Base-by-base conservation (phyloP, 306 rosid genomes). In the Quercus parvula region DNA sequence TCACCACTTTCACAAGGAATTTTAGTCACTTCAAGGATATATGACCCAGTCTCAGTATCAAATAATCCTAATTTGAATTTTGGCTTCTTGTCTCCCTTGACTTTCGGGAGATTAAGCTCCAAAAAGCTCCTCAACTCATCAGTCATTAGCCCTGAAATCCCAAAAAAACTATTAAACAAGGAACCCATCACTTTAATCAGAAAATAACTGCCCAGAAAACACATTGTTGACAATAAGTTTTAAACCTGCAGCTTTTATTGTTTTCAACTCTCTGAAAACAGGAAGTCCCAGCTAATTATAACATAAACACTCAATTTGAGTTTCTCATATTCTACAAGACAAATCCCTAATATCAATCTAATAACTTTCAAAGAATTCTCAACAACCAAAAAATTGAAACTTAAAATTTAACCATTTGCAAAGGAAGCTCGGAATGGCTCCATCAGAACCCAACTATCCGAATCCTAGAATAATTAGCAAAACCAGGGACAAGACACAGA, bases 1-100 rank as follows among this genome's bases (percentile, higher is more conserved):
- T 90, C 97, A 51, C 93, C 93, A 59, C 98, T 84, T 83, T 96
- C 96, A 86, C 98, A 93, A 17, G 98, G 98, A 76, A 93, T 88
- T 78, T 87, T 96, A 27, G 96, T 88, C 56, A 85, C 89, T 68
- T 96, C 97, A 46, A 84, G 82, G 24, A 93, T 87, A 63, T 93
- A 92, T 0, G 99, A 96, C 51, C 98, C 98, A 25, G 93, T 86
- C 91, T 96, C 93, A 56, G 97, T 89, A 33, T 94, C 99, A 0
- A 86, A 83, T 31, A 95, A 86, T 30, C 99, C 99, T 70, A 95
- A 84, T 51, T 87, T 85, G 78, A 90, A 93, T 91, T 95, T 95
- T 1, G 94, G 25, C 90, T 90, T 95, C 84, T 95, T 95, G 11
- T 91, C 92, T 56, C 88, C 98, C 90, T 92, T 95, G 2, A 87